phyloP scores from a whole-genome alignment of 2,329 filamentous ascomycete species.

The Fusarium sp. region DNA sequence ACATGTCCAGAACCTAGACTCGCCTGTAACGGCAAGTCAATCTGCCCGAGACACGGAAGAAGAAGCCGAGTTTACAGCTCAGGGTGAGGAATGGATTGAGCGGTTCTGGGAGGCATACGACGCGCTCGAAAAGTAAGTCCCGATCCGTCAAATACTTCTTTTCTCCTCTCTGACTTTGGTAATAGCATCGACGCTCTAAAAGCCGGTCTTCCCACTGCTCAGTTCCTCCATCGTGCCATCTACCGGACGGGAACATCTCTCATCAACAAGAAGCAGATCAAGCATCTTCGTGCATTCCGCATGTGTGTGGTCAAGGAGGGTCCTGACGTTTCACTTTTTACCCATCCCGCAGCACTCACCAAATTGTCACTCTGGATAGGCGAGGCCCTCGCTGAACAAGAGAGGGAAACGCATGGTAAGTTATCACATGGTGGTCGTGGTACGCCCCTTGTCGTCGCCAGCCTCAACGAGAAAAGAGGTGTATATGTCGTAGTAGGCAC shows the following conservation, averaged over 20 bases:
- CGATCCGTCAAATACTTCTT: neutral
- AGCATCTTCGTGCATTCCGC: slow-evolving; percentile 90
- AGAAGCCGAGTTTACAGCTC: slow-evolving; percentile 62
- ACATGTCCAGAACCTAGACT: slow-evolving; percentile 55
- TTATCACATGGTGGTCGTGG: slow-evolving; percentile 76
- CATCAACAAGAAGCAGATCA: slow-evolving; percentile 93
- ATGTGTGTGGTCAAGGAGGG: slow-evolving; percentile 97
- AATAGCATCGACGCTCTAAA: slow-evolving; percentile 80
- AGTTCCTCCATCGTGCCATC: slow-evolving; percentile 91
- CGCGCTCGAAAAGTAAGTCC: slow-evolving; percentile 75
- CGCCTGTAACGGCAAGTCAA: slow-evolving; percentile 49
- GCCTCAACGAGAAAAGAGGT: slow-evolving; percentile 86
- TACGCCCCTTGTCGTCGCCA: slow-evolving; percentile 89
- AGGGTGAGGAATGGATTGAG: slow-evolving; percentile 73
- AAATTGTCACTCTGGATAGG: slow-evolving; percentile 95
- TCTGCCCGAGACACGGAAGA: slow-evolving; percentile 58
- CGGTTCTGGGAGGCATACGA: slow-evolving; percentile 81
- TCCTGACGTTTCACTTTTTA: slow-evolving; percentile 90
- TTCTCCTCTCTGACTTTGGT: slow-evolving; percentile 4
- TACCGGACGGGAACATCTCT: slow-evolving; percentile 91
- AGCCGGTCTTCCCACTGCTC: slow-evolving; percentile 82
- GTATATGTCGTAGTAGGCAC: slow-evolving; percentile 95
- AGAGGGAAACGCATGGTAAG: slow-evolving; percentile 79
- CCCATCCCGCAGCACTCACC: slow-evolving; percentile 90
- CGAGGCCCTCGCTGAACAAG: slow-evolving; percentile 90